Base-by-base conservation (phyloP, 2,329 filamentous ascomycete genomes). In the Pestalotiopsis sp. region DNA sequence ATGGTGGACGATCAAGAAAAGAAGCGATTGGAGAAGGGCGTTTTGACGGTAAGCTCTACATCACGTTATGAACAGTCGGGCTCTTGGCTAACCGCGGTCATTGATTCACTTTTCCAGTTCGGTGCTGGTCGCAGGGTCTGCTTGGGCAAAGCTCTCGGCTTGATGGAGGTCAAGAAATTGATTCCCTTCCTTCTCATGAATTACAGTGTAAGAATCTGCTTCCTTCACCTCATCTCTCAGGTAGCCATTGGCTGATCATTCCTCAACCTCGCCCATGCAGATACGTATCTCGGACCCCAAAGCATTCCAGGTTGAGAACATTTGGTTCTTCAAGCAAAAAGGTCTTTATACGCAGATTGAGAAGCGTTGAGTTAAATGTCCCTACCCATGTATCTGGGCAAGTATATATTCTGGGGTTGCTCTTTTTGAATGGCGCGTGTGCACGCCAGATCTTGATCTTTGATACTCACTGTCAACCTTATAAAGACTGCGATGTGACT, bases 131-230 rank as follows among this genome's bases (percentile, higher is more conserved):
- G 72, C n/a, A 72, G 75, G 3, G 70, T 76, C 23, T 77, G 75
- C 66, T 66, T 76, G 5, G 75, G 75, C 11, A 72, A 70, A 31
- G 69, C 76, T 59, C 63, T 78, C 31, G 76, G 72, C 7, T 72
- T 77, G 17, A 58, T 78, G 11, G 76, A 78, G 64, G 64, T 78
- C 23, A 77, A 77, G 64, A 78, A 78, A 69, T 36, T 78, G 6
- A 57, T 78, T 4, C 67, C 75, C 0, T 72, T 73, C 39, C 65
- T 77, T 4, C 39, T 77, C n/a, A 39, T 75, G 17, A 72, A 73
- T 49, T 77, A 77, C 56, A 70, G 77, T 45, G 75, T 78, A 63
- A 71, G 72, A 13, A 3, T 13, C 20, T 11, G 9, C 36, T 23
- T 5, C 14, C 14, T 58, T 13, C 12, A 7, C 6, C 4, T 14